Evolutionary conservation across 1,284 basidiomycete species (phyloP), one percentile per base, ranked within the genome.

Genomic region (Stereum hirsutum): DNA sequence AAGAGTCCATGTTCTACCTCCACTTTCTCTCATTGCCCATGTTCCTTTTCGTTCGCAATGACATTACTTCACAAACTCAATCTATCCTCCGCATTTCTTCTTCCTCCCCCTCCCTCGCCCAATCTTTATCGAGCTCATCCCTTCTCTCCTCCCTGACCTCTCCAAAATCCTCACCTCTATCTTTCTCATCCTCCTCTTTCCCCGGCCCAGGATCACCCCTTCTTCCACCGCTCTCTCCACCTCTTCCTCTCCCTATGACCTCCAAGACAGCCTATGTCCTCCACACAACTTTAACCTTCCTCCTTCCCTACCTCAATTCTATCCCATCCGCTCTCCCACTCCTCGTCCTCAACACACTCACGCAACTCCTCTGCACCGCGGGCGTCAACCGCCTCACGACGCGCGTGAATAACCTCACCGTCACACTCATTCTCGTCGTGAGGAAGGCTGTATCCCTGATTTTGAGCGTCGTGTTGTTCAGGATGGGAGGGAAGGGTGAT

Each of bases 1-100:
- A 86, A 55, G 93, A 97, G 64, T 82, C 78, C 25, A 80, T 97
- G 70, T 97, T 96, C 65, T 97, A 93, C 60, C 68, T 87, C 19
- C 84, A 89, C 59, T 78, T 80, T 55, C 72, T 88, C 42, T 75
- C 77, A 5, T 68, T 89, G 11, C 87, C 85, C 3, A 69, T 88
- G 65, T 89, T 89, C 63, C 49, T 70, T 43, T 74, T 75, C 44
- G 63, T 82, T 33, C 62, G 75, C 1, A 54, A 65, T 15, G 73
- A 75, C 52, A 65, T 89, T 44, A 36, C 52, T 6, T 51, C 57
- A 0, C 84, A 87, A 50, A 57, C 81, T 32, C 49, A 55, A 0
- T 52, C 64, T 0, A 55, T 79, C 31, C 66, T 65, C 50, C 49
- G 64, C 14, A 69, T 75, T 15, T 68, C 74, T 4, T 50, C 46